Base-by-base conservation (phyloP, 2,329 filamentous ascomycete genomes). In the Dactylonectria estremocensis region DNA sequence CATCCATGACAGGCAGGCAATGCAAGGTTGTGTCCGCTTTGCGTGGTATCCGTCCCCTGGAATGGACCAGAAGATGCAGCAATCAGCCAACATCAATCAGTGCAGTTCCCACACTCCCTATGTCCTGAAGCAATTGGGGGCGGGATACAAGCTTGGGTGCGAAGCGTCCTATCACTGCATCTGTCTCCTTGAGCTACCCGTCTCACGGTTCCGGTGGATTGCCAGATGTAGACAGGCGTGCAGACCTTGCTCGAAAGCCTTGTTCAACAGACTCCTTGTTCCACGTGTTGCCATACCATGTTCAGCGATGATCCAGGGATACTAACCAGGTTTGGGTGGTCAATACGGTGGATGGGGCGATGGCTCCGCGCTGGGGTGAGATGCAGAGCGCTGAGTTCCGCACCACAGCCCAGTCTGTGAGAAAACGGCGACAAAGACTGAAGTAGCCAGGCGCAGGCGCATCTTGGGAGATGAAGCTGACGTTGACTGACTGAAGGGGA, bases 141-240 rank as follows among this genome's bases (percentile, higher is more conserved):
- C 24, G 24, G 37, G 24, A 52, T 13, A 54, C 16, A 52, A 48
- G 24, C 55, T 3, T 31, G 28, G n/a, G n/a, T 13, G 43, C 48
- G 18, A 46, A 10, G n/a, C 28, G 10, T 31, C 49, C 16, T 35
- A 20, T 35, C 49, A 35, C 37, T 20, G 7, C 46, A 59, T 55
- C 59, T 35, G 24, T 46, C 52, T 69, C 69, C 56, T 57, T 65
- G 40, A 31, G 37, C 60, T 59, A 59, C 66, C 62, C 58, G 52
- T 60, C 52, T 66, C 37, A 52, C 43, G 24, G 61, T 54, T 35
- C 35, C 66, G 62, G 64, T 13, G 31, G 50, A 28, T 65, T 72
- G 66, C 72, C 66, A 46, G 45, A 74, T 68, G 14, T 46, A 67
- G 69, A 74, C 53, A 61, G 52, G 68, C 56, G 55, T 71, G 71